phyloP scores from a whole-genome alignment of 2,329 filamentous ascomycete genomes.

The Arthrinium phaeospermum region DNA sequence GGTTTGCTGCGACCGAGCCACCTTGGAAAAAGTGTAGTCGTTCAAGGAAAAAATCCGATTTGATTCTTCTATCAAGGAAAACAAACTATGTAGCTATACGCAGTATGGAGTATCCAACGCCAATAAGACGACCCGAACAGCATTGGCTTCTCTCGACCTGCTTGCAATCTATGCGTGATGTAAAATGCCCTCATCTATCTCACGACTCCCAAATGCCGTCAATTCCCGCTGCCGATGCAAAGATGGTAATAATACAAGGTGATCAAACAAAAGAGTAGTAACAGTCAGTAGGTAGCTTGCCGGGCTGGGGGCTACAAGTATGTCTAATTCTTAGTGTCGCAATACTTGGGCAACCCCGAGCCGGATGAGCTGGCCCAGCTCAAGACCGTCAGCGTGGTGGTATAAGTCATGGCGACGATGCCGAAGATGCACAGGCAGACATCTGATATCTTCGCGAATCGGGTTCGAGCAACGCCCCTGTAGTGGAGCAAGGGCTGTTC shows the following conservation, averaged over 20 bases:
- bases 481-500: constrained; percentile 86
- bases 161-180: constrained; percentile 10
- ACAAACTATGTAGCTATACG: constrained; percentile 5
- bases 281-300: not conserved
- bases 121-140: constrained; percentile 8
- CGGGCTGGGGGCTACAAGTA: constrained; percentile 1
- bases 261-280: not conserved
- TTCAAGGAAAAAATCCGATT: not conserved
- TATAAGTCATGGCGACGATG: constrained; percentile 87
- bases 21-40: not conserved
- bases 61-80: not conserved
- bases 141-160: not conserved
- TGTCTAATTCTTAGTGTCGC: constrained; percentile 47
- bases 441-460: constrained; percentile 73
- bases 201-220: not conserved
- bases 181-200: not conserved
- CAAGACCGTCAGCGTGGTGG: constrained; percentile 82
- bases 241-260: constrained; percentile 12
- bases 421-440: constrained; percentile 82
- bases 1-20: not conserved
- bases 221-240: constrained; percentile 15
- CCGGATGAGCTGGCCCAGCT: constrained; percentile 73
- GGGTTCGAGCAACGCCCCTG: constrained; percentile 74
- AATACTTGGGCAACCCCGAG: constrained; percentile 58
- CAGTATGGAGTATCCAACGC: constrained; percentile 18